Percentiles rank a stretch among this genome's conserved stretches.
Conservation (phyloP, 2,329 filamentous ascomycete genomes). For the Penicillium concentricum region DNA sequence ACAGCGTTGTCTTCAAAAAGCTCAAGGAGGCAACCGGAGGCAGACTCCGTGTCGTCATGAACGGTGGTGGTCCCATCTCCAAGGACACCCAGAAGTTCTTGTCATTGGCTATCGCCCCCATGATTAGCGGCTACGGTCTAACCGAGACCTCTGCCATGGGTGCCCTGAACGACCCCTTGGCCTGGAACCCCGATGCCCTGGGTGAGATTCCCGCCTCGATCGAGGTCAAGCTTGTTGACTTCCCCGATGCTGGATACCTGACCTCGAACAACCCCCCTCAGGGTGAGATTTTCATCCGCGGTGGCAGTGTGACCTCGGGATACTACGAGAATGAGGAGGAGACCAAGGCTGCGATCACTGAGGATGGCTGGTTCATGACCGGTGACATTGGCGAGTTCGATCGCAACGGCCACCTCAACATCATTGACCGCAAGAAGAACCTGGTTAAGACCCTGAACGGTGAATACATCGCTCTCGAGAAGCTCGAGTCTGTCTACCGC, state of each 20-base stretch:
- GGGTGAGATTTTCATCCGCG: conserved; percentile 89
- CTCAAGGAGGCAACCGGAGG: conserved; percentile 89
- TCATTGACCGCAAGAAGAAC: conserved; percentile 98
- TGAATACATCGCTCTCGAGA: conserved; percentile 96
- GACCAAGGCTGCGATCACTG: conserved; percentile 71
- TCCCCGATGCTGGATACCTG: conserved; percentile 83
- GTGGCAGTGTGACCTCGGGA: conserved; percentile 68
- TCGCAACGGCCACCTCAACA: conserved; percentile 71
- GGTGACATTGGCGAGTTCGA: conserved; percentile 94
- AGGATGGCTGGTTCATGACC: conserved; percentile 95
- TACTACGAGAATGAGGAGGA: conserved; percentile 88
- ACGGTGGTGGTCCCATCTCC: conserved; percentile 87
- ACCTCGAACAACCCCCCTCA: conserved; percentile 74
- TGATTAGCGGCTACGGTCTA: conserved; percentile 91
- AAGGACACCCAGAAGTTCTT: conserved; percentile 87
- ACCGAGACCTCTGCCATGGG: conserved; percentile 81
- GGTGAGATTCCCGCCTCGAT: conserved; percentile 75
- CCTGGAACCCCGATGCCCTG: conserved; percentile 75
- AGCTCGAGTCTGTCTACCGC: conserved; percentile 88
- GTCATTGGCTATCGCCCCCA: conserved; percentile 86
- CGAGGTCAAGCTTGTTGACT: conserved; percentile 89
- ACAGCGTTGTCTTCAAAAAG: conserved; percentile 85
- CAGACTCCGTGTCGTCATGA: conserved; percentile 83
- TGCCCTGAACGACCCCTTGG: conserved; percentile 65
- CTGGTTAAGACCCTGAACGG: conserved; percentile 92